Percentiles rank a stretch among this genome's conserved stretches.
phyloP scores from a whole-genome alignment of 2,329 filamentous ascomycete genomes.

The Achaetomium macrosporum region DNA sequence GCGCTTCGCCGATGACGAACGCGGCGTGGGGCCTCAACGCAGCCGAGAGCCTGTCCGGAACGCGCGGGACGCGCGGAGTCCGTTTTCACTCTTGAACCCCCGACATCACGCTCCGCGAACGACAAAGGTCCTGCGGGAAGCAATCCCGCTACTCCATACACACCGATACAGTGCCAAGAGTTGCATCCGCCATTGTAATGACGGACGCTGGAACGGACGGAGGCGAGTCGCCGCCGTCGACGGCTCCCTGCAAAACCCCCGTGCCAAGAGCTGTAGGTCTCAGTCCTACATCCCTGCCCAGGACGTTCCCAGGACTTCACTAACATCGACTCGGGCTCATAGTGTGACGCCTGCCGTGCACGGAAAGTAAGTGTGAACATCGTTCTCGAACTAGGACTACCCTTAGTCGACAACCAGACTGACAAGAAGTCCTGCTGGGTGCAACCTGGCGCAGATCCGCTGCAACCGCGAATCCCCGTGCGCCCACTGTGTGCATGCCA shows the following conservation, averaged over 20 bases:
- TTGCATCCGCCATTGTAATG: neutral
- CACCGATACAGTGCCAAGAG: neutral
- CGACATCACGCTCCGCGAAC: no score
- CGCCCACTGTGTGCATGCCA: constrained; percentile 33
- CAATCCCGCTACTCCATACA: no score
- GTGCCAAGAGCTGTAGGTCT: constrained; percentile 19
- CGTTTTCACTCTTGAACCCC: neutral
- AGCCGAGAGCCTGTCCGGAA: neutral
- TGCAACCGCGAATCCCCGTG: constrained; percentile 35
- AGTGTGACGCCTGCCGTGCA: constrained; percentile 22
- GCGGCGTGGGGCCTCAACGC: no score
- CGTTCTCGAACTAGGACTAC: no score
- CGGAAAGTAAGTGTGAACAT: constrained; percentile 12
- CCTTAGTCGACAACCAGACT: neutral
- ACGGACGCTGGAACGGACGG: constrained; percentile 1
- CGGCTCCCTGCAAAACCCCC: neutral
- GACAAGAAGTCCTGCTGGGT: neutral
- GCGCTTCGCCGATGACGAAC: no score
- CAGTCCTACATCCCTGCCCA: neutral
- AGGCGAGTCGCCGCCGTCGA: neutral
- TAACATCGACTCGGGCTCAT: neutral
- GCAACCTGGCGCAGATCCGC: constrained; percentile 23
- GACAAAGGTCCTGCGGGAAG: no score
- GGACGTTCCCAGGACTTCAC: no score
- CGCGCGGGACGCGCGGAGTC: constrained; percentile 14